Base-by-base conservation (phyloP, 2,329 filamentous ascomycete genomes). In the Colletotrichum destructivum region DNA sequence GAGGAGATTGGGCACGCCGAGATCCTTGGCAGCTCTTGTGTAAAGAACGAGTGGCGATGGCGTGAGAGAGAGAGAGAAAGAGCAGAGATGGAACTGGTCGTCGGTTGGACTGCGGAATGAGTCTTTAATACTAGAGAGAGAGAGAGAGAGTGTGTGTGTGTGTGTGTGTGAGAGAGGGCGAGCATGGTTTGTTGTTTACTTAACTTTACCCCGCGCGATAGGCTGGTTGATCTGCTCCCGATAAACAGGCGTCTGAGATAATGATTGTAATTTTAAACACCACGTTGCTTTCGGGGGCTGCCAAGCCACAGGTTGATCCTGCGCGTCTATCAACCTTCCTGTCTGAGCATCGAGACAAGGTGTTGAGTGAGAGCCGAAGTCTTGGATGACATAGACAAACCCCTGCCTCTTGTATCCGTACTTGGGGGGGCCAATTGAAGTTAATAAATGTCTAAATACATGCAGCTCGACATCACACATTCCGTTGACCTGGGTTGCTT, bases 261-360 rank as follows among this genome's bases (percentile, higher is more conserved):
- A 52, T 40, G 35, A 11, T 38, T 46, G 35, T 6, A 21, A 44
- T 61, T 3, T 38, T 11, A 38, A 38, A 35, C 49, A 35, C 65
- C 51, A 73, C 69, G 60, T 69, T 69, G 52, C 54, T 40, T n/a
- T 52, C 47, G 18, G 2, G 26, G 21, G 16, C 16, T 31, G 69
- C 69, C 69, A 73, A 69, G 72, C 35, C 51, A 38, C 35, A 26
- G 23, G 44, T 21, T 62, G 35, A 66, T 66, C 51, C 61, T 72
- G 51, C 64, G 6, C 38, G n/a, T 63, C 49, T 66, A 69, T 69
- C 65, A 65, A 73, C 69, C 72, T 73, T 73, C 72, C 69, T 69
- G n/a, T 72, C 72, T 66, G 26, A 68, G 71, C 31, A 57, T 21
- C n/a, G 23, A n/a, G 12, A 31, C 31, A 35, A 68, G 26, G 62